Base-by-base conservation (phyloP, 805 yeast species). In the Saccharomycodes ludwigii region DNA sequence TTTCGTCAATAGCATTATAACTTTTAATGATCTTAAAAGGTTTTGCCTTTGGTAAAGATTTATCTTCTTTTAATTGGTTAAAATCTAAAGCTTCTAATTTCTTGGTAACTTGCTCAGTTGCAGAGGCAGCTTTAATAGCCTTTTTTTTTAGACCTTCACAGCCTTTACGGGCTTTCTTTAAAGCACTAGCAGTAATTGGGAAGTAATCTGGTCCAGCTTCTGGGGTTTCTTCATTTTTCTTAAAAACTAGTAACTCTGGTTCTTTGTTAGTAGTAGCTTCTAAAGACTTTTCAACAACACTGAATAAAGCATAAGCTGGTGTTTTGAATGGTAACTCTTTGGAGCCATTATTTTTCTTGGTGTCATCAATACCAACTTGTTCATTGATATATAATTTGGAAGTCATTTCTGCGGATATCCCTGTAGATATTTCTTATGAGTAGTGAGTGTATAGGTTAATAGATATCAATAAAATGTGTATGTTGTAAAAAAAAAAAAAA, bases 151-250 rank as follows among this genome's bases (percentile, higher is more conserved):
- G 63, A 4, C 94, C 88, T 21, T 86, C 96, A 35, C 80, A 91
- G 38, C 95, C 96, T 58, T 91, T 91, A 59, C 82, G 83, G 46
- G 97, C 96, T 62, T 88, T 91, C 64, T 91, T 91, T 52, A 88
- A 62, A 5, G 95, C 96, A 32, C 93, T 76, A 4, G 95, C 84
- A 12, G 85, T 66, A 51, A 93, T 86, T 47, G 79, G 88, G 43
- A 63, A 70, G 52, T 70, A 88, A 19, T 59, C 74, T 24, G 67
- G 71, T 19, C 45, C 44, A 12, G 50, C 55, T 37, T 53, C 58
- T 11, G 41, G 36, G 41, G 61, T 64, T 30, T 69, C 79, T 39
- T 71, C 83, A 24, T 61, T 61, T 43, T 68, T 68, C 47, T 76
- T 77, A 59, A 65, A 73, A 24, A 78, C 70, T 27, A 68, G 61